These are phyloP conservation scores for fission yeast (Schizosaccharomyces pombe) DNA, from an alignment of 805 yeast genomes.

Conservation along the genomic window DNA sequence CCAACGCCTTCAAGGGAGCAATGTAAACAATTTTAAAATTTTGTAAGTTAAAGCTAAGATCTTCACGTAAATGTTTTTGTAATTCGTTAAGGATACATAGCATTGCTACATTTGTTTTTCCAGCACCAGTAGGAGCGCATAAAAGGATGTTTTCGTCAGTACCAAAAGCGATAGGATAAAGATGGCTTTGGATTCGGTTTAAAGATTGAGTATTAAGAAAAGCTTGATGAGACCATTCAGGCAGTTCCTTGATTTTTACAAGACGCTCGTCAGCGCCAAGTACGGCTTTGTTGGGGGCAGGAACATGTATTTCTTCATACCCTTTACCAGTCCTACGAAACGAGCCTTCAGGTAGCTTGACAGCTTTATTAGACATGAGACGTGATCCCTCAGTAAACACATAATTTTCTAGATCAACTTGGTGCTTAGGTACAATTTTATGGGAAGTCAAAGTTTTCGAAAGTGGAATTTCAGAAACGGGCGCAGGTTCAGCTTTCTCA, in stretches of 20 bases:
- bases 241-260: slow-evolving; percentile 38
- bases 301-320: slow-evolving; percentile 82
- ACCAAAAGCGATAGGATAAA: slow-evolving; percentile 54
- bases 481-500: neutral
- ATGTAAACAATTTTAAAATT: slow-evolving; percentile 62
- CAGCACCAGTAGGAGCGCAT: slow-evolving; percentile 98
- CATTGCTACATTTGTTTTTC: slow-evolving; percentile 93
- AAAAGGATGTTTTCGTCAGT: slow-evolving; percentile 49
- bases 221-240: slow-evolving; percentile 59
- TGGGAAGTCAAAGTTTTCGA: neutral
- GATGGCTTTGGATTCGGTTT: slow-evolving; percentile 65
- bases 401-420: slow-evolving; percentile 39
- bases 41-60: slow-evolving; percentile 24
- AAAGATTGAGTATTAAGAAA: slow-evolving; percentile 48
- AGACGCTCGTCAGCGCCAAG: slow-evolving; percentile 18
- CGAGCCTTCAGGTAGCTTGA: slow-evolving; percentile 64
- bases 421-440: slow-evolving; percentile 9
- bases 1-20: slow-evolving; percentile 85
- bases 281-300: slow-evolving; percentile 43
- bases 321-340: slow-evolving; percentile 45
- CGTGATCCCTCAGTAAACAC: slow-evolving; percentile 53
- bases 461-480: neutral
- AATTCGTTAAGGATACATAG: slow-evolving; percentile 31
- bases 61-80: slow-evolving; percentile 9
- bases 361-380: slow-evolving; percentile 38